Evolutionary conservation across 768 basidiomycete species (phyloP), one percentile per base, ranked within the genome.

Genomic region (Termitomyces sp.): DNA sequence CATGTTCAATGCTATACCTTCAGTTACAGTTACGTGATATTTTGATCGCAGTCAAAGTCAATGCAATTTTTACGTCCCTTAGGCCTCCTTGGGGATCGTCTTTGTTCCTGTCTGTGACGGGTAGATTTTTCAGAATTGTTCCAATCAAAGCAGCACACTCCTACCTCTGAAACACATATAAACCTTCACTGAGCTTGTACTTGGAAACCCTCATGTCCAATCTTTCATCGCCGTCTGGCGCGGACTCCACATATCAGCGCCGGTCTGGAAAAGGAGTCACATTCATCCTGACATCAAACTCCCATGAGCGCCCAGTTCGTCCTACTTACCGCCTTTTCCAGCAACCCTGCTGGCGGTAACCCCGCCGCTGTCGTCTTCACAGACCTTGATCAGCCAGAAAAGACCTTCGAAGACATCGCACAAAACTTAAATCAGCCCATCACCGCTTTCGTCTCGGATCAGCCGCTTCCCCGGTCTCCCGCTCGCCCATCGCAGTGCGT

Each of bases 361-460:
- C 79, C 80, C 0, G 78, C 80, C 3, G 72, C 69, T 6, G 67
- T 80, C 41, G 66, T 78, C 53, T 72, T 79, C 59, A 62, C 75
- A 7, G 72, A 77, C 55, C 57, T 67, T 2, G 54, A 65, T 34
- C 58, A 64, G 6, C 60, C 76, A 9, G 58, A 61, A 0, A 70
- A 71, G 8, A 65, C 63, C 7, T 69, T 79, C 13, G 63, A 62
- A 50, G 65, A 68, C 18, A 72, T 80, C 24, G 71, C 80, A 2
- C 66, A 64, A 53, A 80, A 78, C 57, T 69, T 84, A 33, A 76
- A 77, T 57, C 80, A 82, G 57, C 80, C 81, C 11, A 59, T 61
- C 13, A 57, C 58, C 20, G 57, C 55, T 30, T 61, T 63, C 47
- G 48, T 63, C 33, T 66, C 62, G 27, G 27, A 53, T 53, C 52